Evolutionary conservation across 2,329 filamentous ascomycete genomes (phyloP).

Genomic region (Xylaria multiplex): DNA sequence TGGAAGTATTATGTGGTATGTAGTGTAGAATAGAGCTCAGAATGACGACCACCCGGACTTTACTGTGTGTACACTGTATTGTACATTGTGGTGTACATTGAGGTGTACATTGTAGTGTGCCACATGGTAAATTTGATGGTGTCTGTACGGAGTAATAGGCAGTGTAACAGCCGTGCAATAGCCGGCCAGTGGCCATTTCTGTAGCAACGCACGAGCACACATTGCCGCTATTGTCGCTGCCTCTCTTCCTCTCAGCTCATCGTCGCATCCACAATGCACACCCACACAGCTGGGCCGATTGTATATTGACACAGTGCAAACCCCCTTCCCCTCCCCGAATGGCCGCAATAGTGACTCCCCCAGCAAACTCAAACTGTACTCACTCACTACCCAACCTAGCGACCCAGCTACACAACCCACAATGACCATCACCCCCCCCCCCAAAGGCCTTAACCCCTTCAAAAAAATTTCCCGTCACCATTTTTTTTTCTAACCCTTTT

Average conservation of each 20-base stretch:
- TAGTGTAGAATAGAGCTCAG: not conserved
- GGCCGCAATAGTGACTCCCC: no score
- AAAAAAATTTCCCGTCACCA: slow-evolving; percentile 46
- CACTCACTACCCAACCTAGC: not conserved
- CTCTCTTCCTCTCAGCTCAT: no score
- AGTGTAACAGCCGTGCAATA: no score
- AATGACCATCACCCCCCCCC: slow-evolving; percentile 19
- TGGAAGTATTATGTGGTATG: not conserved
- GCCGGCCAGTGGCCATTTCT: not conserved
- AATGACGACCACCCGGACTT: not conserved
- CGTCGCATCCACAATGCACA: slow-evolving; percentile 5
- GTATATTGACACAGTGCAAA: slow-evolving; percentile 10
- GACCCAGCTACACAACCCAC: slow-evolving; percentile 23
- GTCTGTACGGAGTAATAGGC: no score
- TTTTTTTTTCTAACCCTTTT: slow-evolving; percentile 45
- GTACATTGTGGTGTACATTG: not conserved
- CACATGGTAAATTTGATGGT: no score
- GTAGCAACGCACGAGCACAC: slow-evolving; percentile 1
- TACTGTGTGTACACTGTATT: not conserved
- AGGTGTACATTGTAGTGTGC: not conserved
- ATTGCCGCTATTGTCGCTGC: not conserved
- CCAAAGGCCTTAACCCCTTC: slow-evolving; percentile 39
- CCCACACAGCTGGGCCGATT: slow-evolving; percentile 17
- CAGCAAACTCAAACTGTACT: not conserved
- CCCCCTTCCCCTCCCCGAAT: no score